These are phyloP conservation scores for Heterobasidion annosum DNA, from an alignment of 1,284 basidiomycete genomes.

Conservation along the genomic window DNA sequence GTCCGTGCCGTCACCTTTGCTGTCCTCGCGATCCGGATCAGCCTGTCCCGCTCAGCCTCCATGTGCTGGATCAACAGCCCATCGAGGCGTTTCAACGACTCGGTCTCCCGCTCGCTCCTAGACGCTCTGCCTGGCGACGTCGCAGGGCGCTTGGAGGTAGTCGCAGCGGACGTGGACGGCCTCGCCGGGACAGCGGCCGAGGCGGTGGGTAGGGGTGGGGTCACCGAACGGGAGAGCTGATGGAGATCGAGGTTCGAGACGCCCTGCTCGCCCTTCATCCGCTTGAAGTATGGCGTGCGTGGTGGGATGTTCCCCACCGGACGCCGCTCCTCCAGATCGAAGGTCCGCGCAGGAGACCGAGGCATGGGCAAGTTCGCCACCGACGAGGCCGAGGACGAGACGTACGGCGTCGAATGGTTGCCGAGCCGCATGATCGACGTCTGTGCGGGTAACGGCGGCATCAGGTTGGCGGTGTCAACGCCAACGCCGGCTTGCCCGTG, in stretches of 20 bases:
- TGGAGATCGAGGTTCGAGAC: slow-evolving; percentile 10
- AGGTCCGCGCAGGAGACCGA: slow-evolving; percentile 3
- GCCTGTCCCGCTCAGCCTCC: slow-evolving; percentile 62
- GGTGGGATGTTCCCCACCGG: slow-evolving; percentile 18
- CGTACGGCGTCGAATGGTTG: slow-evolving; percentile 26
- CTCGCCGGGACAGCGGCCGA: slow-evolving; percentile 8
- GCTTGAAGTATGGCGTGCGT: slow-evolving; percentile 10
- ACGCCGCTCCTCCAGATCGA: slow-evolving; percentile 15
- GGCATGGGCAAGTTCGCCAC: slow-evolving; percentile 11
- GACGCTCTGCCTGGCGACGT: slow-evolving; percentile 12
- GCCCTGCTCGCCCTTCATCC: slow-evolving; percentile 7
- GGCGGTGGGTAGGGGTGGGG: slow-evolving; percentile 11
- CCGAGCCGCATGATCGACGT: slow-evolving; percentile 31
- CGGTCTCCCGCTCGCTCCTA: slow-evolving; percentile 20
- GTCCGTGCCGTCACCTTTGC: slow-evolving; percentile 10
- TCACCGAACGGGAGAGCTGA: slow-evolving; percentile 3
- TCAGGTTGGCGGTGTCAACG: background rate
- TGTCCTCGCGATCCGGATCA: slow-evolving; percentile 55
- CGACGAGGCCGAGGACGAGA: slow-evolving; percentile 19
- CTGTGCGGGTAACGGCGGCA: slow-evolving; percentile 10
- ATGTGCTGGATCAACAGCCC: slow-evolving; percentile 70
- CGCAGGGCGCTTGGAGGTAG: slow-evolving; percentile 8
- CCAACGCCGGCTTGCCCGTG: background rate
- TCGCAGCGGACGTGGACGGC: background rate
- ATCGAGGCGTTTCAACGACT: slow-evolving; percentile 55